These are phyloP conservation scores for Crithidia brevicula DNA, from an alignment of 208 protist genomes.

Conservation along the genomic window DNA sequence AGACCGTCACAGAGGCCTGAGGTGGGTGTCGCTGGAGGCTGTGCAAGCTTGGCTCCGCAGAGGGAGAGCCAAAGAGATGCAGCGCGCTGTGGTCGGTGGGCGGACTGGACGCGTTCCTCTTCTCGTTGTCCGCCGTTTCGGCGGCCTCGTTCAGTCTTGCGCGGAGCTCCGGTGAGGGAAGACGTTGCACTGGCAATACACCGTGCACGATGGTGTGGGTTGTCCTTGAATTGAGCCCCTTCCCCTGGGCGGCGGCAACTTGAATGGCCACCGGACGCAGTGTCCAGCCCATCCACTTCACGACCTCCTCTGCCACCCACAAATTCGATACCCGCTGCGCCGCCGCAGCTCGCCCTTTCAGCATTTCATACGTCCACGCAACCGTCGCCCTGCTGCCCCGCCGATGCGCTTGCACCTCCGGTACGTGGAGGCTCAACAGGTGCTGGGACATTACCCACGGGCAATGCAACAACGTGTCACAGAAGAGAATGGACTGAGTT, in stretches of 20 bases:
- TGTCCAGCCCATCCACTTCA: conserved; percentile 27
- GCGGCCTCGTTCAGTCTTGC: neutral
- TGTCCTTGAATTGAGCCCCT: too few relatives aligned
- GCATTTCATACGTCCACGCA: conserved; percentile 21
- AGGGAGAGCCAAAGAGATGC: neutral
- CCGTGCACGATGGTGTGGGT: conserved; percentile 6
- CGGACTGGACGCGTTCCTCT: too few relatives aligned
- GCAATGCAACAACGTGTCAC: neutral
- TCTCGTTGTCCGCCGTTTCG: too few relatives aligned
- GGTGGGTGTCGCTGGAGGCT: neutral
- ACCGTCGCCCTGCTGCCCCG: neutral
- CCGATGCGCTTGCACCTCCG: neutral
- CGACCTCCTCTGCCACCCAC: conserved; percentile 22
- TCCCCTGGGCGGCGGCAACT: too few relatives aligned
- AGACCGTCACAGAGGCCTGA: neutral
- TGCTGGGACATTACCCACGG: conserved; percentile 17
- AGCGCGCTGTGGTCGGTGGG: too few relatives aligned
- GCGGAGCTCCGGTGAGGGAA: neutral
- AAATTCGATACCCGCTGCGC: conserved; percentile 28
- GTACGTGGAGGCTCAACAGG: conserved; percentile 14
- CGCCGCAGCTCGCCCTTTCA: conserved; percentile 21
- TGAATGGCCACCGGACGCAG: neutral
- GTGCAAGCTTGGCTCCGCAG: neutral
- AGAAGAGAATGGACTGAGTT: conserved; percentile 29
- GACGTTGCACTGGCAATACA: neutral